A percentile compares a stretch with the other conserved stretches of the same genome.
Conservation (phyloP, 2,329 filamentous ascomycete genomes). For the Daldinia sp. region DNA sequence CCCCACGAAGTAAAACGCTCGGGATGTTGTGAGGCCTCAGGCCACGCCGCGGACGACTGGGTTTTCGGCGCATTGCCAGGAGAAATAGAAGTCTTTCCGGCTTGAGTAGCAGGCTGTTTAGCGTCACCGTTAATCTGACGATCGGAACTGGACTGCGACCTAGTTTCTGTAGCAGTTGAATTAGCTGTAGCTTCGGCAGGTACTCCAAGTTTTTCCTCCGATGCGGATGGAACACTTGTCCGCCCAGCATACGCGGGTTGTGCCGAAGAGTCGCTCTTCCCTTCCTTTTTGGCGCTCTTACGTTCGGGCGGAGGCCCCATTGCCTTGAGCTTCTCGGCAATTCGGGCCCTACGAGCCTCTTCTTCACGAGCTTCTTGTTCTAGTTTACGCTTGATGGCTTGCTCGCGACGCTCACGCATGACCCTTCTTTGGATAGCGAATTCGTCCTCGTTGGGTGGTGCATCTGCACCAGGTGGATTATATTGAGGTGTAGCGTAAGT, state of each 20-base stretch:
- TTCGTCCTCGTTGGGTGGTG: slow-evolving; percentile 59
- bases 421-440: slow-evolving; percentile 72
- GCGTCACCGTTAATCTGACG: slow-evolving; percentile 48
- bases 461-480: slow-evolving; percentile 45
- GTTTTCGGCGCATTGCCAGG: slow-evolving; percentile 36
- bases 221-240: slow-evolving; percentile 36
- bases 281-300: slow-evolving; percentile 65
- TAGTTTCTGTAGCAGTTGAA: neutral
- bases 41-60: slow-evolving; percentile 47
- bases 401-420: slow-evolving; percentile 75
- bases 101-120: slow-evolving; percentile 44
- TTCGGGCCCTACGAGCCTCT: slow-evolving; percentile 73
- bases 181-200: slow-evolving; percentile 38
- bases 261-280: slow-evolving; percentile 44
- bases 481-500: slow-evolving; percentile 53
- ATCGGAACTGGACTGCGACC: neutral
- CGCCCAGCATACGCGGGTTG: slow-evolving; percentile 29
- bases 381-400: slow-evolving; percentile 71
- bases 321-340: slow-evolving; percentile 75
- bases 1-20: slow-evolving; percentile 63
- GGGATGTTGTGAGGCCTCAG: slow-evolving; percentile 42
- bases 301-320: slow-evolving; percentile 71
- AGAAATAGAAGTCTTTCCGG: slow-evolving; percentile 26
- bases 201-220: slow-evolving; percentile 32
- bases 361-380: slow-evolving; percentile 77